Evolutionary conservation across 2,329 filamentous ascomycete genomes (phyloP), one percentile per base, ranked within the genome.

Genomic region (Fusarium oxysporum): DNA sequence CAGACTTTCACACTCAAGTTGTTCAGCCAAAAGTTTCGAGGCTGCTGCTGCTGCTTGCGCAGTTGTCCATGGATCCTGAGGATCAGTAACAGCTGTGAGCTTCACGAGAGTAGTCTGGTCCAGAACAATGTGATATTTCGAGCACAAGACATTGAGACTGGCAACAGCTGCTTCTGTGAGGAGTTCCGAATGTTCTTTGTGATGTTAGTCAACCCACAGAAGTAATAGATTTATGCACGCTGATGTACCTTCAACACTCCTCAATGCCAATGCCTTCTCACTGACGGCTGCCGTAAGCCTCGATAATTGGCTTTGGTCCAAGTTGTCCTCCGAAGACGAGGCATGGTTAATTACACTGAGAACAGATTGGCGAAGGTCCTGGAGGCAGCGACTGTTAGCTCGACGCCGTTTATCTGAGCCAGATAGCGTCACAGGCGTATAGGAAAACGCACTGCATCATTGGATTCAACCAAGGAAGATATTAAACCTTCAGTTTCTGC

Each of bases 31-130:
- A 3, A 87, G 68, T 4, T 53, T 41, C 1, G 44, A 43, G 2
- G 86, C 83, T 2, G 75, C 55, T 0, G 55, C n/a, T 9, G 80
- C 76, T 3, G 82, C 78, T 6, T 74, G 56, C 3, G 63, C 21
- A 3, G 82, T 84, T 8, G 82, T 82, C 85, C 85, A 86, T n/a
- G 77, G 65, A 38, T 83, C 81, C 7, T 50, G 48, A 10, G 70
- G 17, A 47, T 83, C 72, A 17, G 79, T 81, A 54, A 81, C 78
- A 6, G 82, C 77, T 21, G 79, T 73, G 17, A 83, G 38, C 38
- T 72, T 74, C 28, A 84, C 59, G 8, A 85, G 77, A 35, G 69
- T 62, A 44, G 60, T 48, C 23, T 71, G 71, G 14, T 75, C 65
- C 8, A 77, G 59, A 14, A 14, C 9, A 9, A 59, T 28, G 3